These are phyloP conservation scores for Ogataea neopini DNA, from an alignment of 805 yeast species.

Conservation along the genomic window DNA sequence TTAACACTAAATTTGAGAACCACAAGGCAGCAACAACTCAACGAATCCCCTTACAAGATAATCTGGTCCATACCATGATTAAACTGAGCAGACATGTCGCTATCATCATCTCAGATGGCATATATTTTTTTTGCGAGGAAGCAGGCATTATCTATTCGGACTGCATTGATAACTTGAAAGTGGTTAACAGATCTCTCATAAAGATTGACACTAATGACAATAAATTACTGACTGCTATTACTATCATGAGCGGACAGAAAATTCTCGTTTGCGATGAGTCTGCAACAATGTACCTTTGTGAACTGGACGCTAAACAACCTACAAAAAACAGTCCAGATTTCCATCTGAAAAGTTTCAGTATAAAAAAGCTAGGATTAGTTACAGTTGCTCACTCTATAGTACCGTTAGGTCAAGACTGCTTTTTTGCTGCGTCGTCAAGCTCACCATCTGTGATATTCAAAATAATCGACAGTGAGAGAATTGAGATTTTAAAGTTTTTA, in stretches of 20 bases:
- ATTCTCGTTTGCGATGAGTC: not conserved
- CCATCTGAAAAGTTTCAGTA: not conserved
- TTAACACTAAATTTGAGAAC: not conserved
- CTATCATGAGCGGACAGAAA: not conserved
- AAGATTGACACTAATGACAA: not conserved
- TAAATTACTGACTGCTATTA: not conserved
- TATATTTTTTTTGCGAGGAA: conserved; percentile 4
- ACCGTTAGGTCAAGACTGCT: not conserved
- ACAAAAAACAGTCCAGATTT: too few relatives aligned
- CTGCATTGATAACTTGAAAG: too few relatives aligned
- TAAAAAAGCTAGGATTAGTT: conserved; percentile 2
- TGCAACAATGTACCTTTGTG: not conserved
- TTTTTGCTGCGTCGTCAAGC: conserved; percentile 7
- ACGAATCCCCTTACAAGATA: not conserved
- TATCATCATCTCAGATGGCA: conserved; percentile 9
- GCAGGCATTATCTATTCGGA: not conserved
- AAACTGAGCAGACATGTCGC: not conserved
- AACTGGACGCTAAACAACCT: not conserved
- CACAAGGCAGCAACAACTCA: not conserved
- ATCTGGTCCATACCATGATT: not conserved
- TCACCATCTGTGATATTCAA: conserved; percentile 8
- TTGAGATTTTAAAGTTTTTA: not conserved
- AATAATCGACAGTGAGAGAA: not conserved
- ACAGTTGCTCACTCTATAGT: conserved; percentile 7
- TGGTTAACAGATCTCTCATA: not conserved